Conservation (phyloP, 176 grass and related monocot species). For the Carex pumila region DNA sequence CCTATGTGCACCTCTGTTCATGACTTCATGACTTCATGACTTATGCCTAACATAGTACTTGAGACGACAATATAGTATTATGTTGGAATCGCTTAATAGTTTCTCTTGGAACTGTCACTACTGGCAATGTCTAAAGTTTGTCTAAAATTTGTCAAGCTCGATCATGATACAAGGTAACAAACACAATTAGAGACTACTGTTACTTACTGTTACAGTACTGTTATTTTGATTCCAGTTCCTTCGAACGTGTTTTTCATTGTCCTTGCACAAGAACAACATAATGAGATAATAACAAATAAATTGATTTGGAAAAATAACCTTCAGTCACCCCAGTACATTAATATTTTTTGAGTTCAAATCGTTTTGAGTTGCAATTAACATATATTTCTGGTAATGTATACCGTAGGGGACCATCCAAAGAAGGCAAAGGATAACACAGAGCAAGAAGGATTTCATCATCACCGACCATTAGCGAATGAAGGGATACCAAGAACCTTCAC, state of each 20-base stretch:
- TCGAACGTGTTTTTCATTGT: not conserved
- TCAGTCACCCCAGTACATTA: no score
- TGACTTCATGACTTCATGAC: not conserved
- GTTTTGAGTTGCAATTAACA: not conserved
- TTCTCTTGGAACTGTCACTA: not conserved
- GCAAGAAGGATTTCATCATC: not conserved
- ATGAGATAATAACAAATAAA: no score
- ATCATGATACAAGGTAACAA: no score
- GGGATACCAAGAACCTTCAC: conserved; percentile 1
- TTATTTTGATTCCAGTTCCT: not conserved
- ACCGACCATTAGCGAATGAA: conserved; percentile 11
- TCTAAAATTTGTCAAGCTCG: not conserved
- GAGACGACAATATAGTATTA: not conserved
- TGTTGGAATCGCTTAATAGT: not conserved
- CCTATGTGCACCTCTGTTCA: not conserved
- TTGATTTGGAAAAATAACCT: no score
- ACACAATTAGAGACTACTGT: not conserved
- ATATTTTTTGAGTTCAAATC: not conserved
- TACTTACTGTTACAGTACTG: not conserved
- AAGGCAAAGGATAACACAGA: not conserved
- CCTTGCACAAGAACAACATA: no score
- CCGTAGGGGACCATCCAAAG: not conserved
- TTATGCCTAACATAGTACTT: not conserved
- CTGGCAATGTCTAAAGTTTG: not conserved
- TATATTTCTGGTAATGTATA: not conserved